Evolutionary conservation across 345 rosid species (phyloP).

Genomic region (Pugionium dolabratum): DNA sequence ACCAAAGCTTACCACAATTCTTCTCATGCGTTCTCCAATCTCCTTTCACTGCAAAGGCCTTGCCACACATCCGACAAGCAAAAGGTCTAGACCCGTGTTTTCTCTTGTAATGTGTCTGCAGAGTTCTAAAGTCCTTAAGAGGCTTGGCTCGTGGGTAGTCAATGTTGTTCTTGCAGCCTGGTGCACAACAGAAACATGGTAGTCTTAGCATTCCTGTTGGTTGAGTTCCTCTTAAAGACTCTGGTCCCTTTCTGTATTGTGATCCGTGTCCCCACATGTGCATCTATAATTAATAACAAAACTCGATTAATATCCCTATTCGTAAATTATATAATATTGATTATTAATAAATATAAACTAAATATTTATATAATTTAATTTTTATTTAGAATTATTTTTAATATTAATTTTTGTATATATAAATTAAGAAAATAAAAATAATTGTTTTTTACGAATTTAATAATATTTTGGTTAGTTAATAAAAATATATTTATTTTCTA

Average conservation of each 20-base stretch:
- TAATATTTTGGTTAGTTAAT: too few species aligned
- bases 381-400: too few species aligned
- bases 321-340: too few species aligned
- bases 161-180: constrained; percentile 93
- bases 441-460: too few species aligned
- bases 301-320: too few species aligned
- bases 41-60: constrained; percentile 90
- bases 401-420: too few species aligned
- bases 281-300: constrained; percentile 51
- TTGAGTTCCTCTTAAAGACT: too few species aligned
- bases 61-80: constrained; percentile 85
- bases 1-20: constrained; percentile 97
- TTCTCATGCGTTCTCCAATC: constrained; percentile 99
- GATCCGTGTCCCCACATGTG: constrained; percentile 99
- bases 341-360: too few species aligned
- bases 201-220: constrained; percentile 37
- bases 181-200: constrained; percentile 92
- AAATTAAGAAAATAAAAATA: too few species aligned
- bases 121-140: constrained; percentile 89
- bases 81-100: constrained; percentile 94
- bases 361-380: too few species aligned
- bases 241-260: constrained; percentile 44
- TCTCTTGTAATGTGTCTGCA: constrained; percentile 95
- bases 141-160: constrained; percentile 88
- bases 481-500: too few species aligned